Evolutionary conservation across 768 basidiomycete genomes (phyloP).

Genomic region (Tricholoma hemisulphureum): DNA sequence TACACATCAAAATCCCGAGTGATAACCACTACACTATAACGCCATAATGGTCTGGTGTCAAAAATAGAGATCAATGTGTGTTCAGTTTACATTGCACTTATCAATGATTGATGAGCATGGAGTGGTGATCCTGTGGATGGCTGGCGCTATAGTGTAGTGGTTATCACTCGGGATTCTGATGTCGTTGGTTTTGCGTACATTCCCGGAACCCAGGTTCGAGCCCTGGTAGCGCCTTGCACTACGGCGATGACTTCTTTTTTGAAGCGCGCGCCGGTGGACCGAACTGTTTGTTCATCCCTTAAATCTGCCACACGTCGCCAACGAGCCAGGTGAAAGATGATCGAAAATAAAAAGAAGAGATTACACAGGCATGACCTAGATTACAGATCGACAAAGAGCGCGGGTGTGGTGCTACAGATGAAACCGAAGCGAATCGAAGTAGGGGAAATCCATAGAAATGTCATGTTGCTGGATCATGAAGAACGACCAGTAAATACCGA

Average conservation of each 20-base stretch:
- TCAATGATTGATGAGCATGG: not conserved
- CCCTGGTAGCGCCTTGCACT: not conserved
- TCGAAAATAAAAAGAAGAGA: not conserved
- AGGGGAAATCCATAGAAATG: not conserved
- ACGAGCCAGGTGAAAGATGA: not conserved
- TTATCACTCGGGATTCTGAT: constrained; percentile 1
- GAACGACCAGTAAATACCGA: constrained; percentile 77
- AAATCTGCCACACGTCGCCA: not conserved
- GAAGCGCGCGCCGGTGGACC: too few species aligned
- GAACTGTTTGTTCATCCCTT: not conserved
- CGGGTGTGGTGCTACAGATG: not conserved
- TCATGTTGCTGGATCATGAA: constrained; percentile 68
- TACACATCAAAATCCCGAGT: not conserved
- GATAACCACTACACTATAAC: constrained; percentile 3
- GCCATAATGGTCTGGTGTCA: too few species aligned
- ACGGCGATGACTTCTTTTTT: too few species aligned
- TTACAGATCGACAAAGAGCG: constrained; percentile 1
- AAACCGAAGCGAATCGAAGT: not conserved
- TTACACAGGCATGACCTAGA: constrained; percentile 12
- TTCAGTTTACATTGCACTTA: too few species aligned
- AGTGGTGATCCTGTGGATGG: too few species aligned
- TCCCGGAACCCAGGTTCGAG: constrained; percentile 1
- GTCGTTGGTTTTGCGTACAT: not conserved
- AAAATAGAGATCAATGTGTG: too few species aligned
- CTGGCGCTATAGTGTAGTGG: constrained; percentile 1